Conservation (phyloP, 306 rosid species). For the Arachis stenosperma region DNA sequence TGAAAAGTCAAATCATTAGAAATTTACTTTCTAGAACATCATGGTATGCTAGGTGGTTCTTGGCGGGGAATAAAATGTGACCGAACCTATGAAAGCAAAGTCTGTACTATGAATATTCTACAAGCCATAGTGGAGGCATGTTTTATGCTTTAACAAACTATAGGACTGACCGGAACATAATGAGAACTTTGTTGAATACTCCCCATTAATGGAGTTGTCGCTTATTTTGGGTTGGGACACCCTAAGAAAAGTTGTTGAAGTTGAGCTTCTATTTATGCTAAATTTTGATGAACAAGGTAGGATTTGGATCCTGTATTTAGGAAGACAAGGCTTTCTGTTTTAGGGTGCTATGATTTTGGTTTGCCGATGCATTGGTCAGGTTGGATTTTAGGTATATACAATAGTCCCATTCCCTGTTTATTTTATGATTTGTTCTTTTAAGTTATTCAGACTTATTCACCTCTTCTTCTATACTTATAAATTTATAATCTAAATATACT, state of each 20-base stretch:
- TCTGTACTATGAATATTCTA: not conserved
- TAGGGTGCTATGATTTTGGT: too few relatives aligned
- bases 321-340: not conserved
- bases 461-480: too few relatives aligned
- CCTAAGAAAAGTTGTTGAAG: not conserved
- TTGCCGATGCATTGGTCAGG: too few relatives aligned
- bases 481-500: too few relatives aligned
- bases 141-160: not conserved
- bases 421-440: too few relatives aligned
- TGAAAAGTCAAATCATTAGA: not conserved
- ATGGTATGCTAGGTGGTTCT: constrained; percentile 16
- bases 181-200: not conserved
- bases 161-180: not conserved
- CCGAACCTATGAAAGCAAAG: not conserved
- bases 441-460: not conserved
- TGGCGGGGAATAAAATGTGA: constrained; percentile 3
- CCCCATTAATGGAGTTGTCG: too few relatives aligned
- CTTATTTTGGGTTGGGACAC: not conserved
- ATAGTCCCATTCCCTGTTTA: too few relatives aligned
- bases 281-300: not conserved
- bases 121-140: not conserved
- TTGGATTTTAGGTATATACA: too few relatives aligned
- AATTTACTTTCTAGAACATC: constrained; percentile 1
- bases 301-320: not conserved
- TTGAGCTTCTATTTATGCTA: not conserved